A percentile compares a stretch with the other conserved stretches of the same genome.
Conservation (phyloP, 768 basidiomycete genomes). For the Pisolithus orientalis region DNA sequence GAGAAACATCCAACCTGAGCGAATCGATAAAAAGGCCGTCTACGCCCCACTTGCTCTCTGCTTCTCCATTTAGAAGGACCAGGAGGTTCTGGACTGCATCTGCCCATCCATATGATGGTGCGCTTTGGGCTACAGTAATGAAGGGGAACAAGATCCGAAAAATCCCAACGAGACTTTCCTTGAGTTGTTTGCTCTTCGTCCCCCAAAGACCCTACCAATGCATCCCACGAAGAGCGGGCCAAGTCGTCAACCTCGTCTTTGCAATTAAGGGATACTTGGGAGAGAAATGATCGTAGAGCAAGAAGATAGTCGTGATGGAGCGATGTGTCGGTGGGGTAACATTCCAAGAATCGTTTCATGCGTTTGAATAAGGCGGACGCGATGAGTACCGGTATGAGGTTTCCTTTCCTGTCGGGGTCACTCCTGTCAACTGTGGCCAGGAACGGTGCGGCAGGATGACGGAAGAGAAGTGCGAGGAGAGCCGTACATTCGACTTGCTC, state of each 20-base stretch:
- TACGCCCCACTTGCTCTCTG: slow-evolving; percentile 57
- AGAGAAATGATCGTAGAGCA: slow-evolving; percentile 62
- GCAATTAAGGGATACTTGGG: slow-evolving; percentile 73
- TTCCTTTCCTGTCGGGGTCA: slow-evolving; percentile 15
- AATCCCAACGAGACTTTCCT: slow-evolving; percentile 75
- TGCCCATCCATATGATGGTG: slow-evolving; percentile 32
- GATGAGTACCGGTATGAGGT: slow-evolving; percentile 10
- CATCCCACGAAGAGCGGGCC: slow-evolving; percentile 56
- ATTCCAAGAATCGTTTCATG: slow-evolving; percentile 55
- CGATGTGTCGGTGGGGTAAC: slow-evolving; percentile 68
- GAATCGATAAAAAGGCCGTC: slow-evolving; percentile 60
- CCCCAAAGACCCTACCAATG: slow-evolving; percentile 68
- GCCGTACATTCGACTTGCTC: slow-evolving; percentile 72
- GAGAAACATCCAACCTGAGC: slow-evolving; percentile 46
- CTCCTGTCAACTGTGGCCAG: slow-evolving; percentile 32
- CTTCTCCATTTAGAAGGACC: slow-evolving; percentile 54
- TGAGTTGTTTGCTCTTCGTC: slow-evolving; percentile 67
- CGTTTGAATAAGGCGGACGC: slow-evolving; percentile 50
- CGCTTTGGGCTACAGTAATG: slow-evolving; percentile 36
- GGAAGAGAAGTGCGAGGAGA: slow-evolving; percentile 54
- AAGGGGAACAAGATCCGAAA: slow-evolving; percentile 71
- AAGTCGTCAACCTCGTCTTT: slow-evolving; percentile 52
- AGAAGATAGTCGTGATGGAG: slow-evolving; percentile 71
- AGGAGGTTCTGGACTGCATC: slow-evolving; percentile 49
- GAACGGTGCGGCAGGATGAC: slow-evolving; percentile 53